Evolutionary conservation across 805 yeast genomes (phyloP).

Genomic region (Jamesozyma spencerorum): DNA sequence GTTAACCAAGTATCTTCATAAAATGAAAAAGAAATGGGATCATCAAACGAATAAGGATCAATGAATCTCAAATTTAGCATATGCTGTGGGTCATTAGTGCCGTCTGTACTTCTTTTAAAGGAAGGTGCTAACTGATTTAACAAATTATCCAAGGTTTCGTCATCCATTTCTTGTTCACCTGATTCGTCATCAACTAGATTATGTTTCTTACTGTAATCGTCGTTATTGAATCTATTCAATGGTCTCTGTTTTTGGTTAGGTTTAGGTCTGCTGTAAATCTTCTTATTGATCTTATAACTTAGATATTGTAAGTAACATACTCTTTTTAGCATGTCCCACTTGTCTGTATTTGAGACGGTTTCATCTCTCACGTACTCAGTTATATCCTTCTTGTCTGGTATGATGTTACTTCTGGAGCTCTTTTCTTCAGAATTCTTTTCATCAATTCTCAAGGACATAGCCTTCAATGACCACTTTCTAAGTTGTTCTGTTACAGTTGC

Average conservation of each 20-base stretch:
- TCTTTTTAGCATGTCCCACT: conserved; percentile 66
- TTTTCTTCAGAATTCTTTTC: conserved; percentile 13
- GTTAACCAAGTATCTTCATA: conserved; percentile 81
- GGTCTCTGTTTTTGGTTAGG: conserved; percentile 3
- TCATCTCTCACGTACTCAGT: conserved; percentile 44
- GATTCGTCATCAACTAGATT: conserved; percentile 10
- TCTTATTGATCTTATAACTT: conserved; percentile 41
- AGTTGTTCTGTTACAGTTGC: conserved; percentile 47
- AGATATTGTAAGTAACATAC: conserved; percentile 61
- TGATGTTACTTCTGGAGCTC: conserved; percentile 25
- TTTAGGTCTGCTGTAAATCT: conserved; percentile 10
- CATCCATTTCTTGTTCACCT: conserved; percentile 24
- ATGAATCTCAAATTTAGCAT: conserved; percentile 39
- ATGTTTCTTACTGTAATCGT: conserved; percentile 5
- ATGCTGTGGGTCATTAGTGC: conserved; percentile 4
- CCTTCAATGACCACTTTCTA: conserved; percentile 44
- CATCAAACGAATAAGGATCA: conserved; percentile 84
- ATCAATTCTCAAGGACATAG: conserved; percentile 31
- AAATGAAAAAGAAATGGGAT: conserved; percentile 75
- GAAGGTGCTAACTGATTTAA: conserved; percentile 22
- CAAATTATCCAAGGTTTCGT: conserved; percentile 23
- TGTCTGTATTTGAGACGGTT: conserved; percentile 41
- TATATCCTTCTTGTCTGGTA: conserved; percentile 54
- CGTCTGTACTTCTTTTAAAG: conserved; percentile 1
- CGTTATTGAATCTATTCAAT: neutral